Conservation (phyloP, 2,329 filamentous ascomycete genomes). For the Colletotrichum tabaci region DNA sequence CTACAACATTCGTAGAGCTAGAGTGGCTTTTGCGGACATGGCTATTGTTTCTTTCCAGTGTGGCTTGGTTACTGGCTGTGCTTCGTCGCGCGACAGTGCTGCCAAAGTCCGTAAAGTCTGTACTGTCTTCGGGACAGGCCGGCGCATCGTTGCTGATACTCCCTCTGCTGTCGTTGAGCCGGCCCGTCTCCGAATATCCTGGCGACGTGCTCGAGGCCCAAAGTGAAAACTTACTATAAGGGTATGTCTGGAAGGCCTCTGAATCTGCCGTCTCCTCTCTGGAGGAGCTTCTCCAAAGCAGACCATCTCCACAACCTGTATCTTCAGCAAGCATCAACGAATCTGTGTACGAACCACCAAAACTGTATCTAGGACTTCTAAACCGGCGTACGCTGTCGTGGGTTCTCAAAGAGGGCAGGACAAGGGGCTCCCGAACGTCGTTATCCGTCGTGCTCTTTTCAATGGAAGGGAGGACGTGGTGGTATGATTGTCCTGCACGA, state of each 20-base stretch:
- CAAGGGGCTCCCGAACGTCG: background rate
- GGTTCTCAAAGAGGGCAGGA: slow-evolving; percentile 2
- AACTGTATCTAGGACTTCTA: background rate
- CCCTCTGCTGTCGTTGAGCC: background rate
- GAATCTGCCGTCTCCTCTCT: background rate
- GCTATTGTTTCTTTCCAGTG: background rate
- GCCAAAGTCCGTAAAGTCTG: background rate
- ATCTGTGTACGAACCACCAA: background rate
- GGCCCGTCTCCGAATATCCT: background rate
- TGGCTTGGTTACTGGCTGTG: background rate
- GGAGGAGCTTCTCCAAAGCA: background rate
- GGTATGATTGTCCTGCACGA: background rate
- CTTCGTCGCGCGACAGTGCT: background rate
- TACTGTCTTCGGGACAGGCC: background rate
- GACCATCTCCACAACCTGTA: background rate
- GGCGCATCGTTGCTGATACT: background rate
- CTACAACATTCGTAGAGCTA: background rate
- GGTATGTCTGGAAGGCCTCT: background rate
- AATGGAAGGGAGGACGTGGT: background rate
- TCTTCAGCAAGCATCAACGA: background rate
- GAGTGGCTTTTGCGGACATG: background rate
- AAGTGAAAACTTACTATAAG: background rate
- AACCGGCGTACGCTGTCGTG: background rate
- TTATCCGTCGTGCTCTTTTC: background rate
- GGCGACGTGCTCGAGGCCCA: slow-evolving; percentile 1